A percentile compares a stretch with the other conserved stretches of the same genome.
These are phyloP conservation scores for Heritiera littoralis DNA, from an alignment of 345 rosid species.

Conservation along the genomic window DNA sequence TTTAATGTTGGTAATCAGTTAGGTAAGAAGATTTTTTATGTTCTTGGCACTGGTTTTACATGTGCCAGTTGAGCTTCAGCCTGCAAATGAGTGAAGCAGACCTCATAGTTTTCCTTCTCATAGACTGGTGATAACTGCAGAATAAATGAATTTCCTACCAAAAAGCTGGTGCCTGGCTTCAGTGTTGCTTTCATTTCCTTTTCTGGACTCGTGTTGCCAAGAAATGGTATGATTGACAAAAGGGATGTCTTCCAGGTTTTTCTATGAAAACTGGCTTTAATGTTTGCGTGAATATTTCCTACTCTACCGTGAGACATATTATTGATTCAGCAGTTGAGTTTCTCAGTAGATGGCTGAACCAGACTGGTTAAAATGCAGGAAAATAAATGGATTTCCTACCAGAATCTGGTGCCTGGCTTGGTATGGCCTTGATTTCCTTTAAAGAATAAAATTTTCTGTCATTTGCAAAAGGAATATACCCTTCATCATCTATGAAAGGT, in stretches of 20 bases:
- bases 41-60: not conserved
- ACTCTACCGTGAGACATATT: not conserved
- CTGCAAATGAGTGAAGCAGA: not conserved
- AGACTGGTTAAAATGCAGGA: not conserved
- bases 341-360: not conserved
- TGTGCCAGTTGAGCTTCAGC: not conserved
- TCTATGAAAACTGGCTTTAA: not conserved
- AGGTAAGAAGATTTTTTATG: not conserved
- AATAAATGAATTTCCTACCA: not conserved
- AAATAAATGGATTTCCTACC: constrained; percentile 3
- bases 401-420: not conserved
- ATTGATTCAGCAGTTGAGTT: not conserved
- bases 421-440: not conserved
- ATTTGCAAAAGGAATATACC: not conserved
- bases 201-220: no score
- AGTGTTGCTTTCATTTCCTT: not conserved
- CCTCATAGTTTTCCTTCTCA: not conserved
- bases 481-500: not conserved
- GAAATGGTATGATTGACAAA: not conserved
- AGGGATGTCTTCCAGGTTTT: not conserved
- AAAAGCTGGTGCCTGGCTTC: not conserved
- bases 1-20: not conserved
- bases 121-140: not conserved
- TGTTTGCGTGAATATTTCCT: no score
- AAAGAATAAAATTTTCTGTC: not conserved